Base-by-base conservation (phyloP, 208 protist genomes). In the Blastocrithidia nonstop region DNA sequence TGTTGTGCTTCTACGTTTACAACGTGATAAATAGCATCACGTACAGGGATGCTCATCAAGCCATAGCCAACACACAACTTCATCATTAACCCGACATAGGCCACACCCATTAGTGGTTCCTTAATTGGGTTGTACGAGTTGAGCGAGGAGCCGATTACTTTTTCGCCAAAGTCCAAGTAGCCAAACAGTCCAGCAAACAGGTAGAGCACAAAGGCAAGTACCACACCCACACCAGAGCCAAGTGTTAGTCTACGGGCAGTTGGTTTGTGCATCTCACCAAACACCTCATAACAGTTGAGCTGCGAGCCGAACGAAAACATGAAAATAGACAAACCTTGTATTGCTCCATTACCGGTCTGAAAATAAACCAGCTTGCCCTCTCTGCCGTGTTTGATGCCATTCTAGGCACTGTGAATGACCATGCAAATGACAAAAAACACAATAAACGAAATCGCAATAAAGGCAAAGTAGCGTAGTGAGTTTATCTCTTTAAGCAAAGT, bases 21-120 rank as follows among this genome's bases (percentile, higher is more conserved):
- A 27, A 54, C 37, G 9, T 68, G 61, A 49, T 64, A 70, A 5
- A 73, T 9, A 11, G 68, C 46, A 48, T 54, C 57, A 50, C 68
- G 68, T 11, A 45, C 45, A n/a, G 68, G 50, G 31, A 70, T 51
- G 46, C 41, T 66, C 15, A 61, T 46, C 9, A 86, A 36, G 5
- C 43, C 67, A 33, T 71, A 86, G 7, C 55, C 54, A 0, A 62
- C 71, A 25, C 71, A 81, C 32, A 86, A 36, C 48, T 81, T 86
- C 29, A 89, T 50, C 20, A 75, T 53, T 29, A 86, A 51, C 0
- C 66, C 75, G 16, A 74, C 47, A 43, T 76, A 86, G 23, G 56
- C 36, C 9, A 81, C 32, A 26, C 54, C 35, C 17, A 81, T 56
- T 37, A 57, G 39, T 1, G 45, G 25, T 37, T 83, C 45, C 19